phyloP scores from a whole-genome alignment of 2,329 filamentous ascomycete genomes.

The Hyphodiscus sp. region DNA sequence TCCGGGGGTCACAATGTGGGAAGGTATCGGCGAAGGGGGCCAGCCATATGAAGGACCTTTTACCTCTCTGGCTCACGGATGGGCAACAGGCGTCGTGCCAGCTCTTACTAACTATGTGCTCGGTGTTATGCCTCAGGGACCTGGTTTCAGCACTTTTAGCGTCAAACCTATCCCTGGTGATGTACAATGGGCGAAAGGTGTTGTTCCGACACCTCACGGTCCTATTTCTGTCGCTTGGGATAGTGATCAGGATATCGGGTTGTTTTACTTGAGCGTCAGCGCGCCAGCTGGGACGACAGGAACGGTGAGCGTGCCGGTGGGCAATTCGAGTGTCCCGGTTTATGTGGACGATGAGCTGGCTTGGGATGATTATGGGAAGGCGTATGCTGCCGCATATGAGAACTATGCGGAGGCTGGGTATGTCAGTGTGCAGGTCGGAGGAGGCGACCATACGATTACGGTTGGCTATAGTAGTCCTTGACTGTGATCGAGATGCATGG shows the following conservation, averaged over 20 bases:
- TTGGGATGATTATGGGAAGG: slow-evolving; percentile 1
- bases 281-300: slow-evolving; percentile 27
- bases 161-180: slow-evolving; percentile 33
- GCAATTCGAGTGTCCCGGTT: slow-evolving; percentile 5
- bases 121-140: slow-evolving; percentile 38
- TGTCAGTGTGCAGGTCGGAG: slow-evolving; percentile 2
- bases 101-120: slow-evolving; percentile 40
- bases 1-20: slow-evolving; percentile 43
- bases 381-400: neutral
- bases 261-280: slow-evolving; percentile 28
- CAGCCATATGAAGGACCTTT: slow-evolving; percentile 38
- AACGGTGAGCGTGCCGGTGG: slow-evolving; percentile 20
- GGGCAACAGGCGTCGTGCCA: slow-evolving; percentile 45
- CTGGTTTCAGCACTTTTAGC: slow-evolving; percentile 38
- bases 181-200: slow-evolving; percentile 38
- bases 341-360: slow-evolving; percentile 13
- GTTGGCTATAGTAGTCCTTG: neutral
- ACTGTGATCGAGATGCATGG: neutral
- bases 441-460: neutral
- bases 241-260: slow-evolving; percentile 8
- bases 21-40: slow-evolving; percentile 41
- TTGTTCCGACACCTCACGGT: slow-evolving; percentile 37
- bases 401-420: slow-evolving; percentile 1
- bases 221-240: slow-evolving; percentile 36
- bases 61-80: slow-evolving; percentile 45